Base-by-base conservation (phyloP, 192 early-diverging fungal genomes). In the Coemansia sp. region DNA sequence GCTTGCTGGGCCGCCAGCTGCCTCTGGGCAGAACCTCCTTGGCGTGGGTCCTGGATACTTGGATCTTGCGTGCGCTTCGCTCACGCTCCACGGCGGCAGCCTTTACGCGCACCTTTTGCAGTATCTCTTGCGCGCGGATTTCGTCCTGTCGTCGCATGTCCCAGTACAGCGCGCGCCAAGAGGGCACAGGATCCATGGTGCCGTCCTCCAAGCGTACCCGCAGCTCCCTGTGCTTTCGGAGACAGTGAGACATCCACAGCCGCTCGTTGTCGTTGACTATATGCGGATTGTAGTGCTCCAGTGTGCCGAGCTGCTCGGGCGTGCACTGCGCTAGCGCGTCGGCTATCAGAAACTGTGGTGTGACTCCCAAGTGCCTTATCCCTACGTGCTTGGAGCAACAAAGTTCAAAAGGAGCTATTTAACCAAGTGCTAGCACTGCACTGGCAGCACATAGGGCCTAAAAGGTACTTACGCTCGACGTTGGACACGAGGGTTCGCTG, bases 281-380 rank as follows among this genome's bases (percentile, higher is more conserved):
- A 22, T 70, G 70, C 36, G 76, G 76, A 29, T 80, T 80, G 55
- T 54, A 33, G 53, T 56, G 59, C 50, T 80, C 76, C 56, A 80
- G 58, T 5, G 40, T 43, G 27, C 67, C 67, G 14, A 80, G 67
- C 52, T 80, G 70, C 58, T 80, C 67, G 0, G 71, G 60, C 46
- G 68, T 73, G 63, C 76, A 80, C 19, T 62, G 63, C 8, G 64
- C 63, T 4, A 80, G 67, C 5, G 52, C 67, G 0, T 67, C 67
- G 10, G 48, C 40, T 4, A 80, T 46, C 4, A 80, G 58, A 26
- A 61, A 73, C 67, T 70, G 76, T 1, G 76, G 76, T 8, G 56
- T 48, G 14, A 38, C 24, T 4, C 76, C 76, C 37, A 80, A 53
- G 38, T 56, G 57, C 35, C 67, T 27, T 43, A 80, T 55, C 5